Conservation (phyloP, 1,284 basidiomycete species). For the Athelia psychrophila region DNA sequence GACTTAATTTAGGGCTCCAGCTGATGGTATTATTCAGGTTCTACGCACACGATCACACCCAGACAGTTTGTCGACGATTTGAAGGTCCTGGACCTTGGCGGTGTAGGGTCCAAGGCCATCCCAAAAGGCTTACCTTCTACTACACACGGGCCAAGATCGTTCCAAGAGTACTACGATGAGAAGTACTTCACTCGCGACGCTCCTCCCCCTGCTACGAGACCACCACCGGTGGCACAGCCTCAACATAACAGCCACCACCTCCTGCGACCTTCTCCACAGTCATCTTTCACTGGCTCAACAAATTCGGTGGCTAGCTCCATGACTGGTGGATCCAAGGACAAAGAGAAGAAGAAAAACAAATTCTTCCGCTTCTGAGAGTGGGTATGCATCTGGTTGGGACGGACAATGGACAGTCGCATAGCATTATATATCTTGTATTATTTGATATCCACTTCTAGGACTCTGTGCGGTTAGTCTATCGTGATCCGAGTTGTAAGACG, state of each 20-base stretch:
- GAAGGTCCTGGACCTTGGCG: slow-evolving; percentile 79
- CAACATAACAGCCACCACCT: slow-evolving; percentile 29
- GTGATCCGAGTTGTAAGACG: too few species aligned
- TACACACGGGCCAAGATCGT: slow-evolving; percentile 44
- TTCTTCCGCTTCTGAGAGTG: slow-evolving; percentile 61
- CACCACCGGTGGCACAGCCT: slow-evolving; percentile 23
- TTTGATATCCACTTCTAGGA: too few species aligned
- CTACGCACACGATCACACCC: slow-evolving; percentile 87
- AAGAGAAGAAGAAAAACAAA: slow-evolving; percentile 80
- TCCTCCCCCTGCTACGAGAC: slow-evolving; percentile 39
- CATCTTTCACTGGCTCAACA: slow-evolving; percentile 48
- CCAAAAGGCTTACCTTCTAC: slow-evolving; percentile 72
- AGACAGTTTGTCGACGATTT: slow-evolving; percentile 84
- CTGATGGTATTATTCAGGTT: slow-evolving; percentile 44
- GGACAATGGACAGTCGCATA: too few species aligned
- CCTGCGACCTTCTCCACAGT: slow-evolving; percentile 35
- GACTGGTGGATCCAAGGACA: slow-evolving; percentile 34
- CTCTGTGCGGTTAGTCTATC: too few species aligned
- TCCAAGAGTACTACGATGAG: slow-evolving; percentile 77
- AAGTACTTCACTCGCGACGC: slow-evolving; percentile 69
- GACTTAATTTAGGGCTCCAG: background rate
- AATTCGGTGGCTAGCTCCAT: slow-evolving; percentile 41
- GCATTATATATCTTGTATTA: too few species aligned
- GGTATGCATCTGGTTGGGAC: too few species aligned
- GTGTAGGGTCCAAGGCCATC: slow-evolving; percentile 65